Conservation (phyloP, 2,329 filamentous ascomycete species). For the Xylariaceae sp. region DNA sequence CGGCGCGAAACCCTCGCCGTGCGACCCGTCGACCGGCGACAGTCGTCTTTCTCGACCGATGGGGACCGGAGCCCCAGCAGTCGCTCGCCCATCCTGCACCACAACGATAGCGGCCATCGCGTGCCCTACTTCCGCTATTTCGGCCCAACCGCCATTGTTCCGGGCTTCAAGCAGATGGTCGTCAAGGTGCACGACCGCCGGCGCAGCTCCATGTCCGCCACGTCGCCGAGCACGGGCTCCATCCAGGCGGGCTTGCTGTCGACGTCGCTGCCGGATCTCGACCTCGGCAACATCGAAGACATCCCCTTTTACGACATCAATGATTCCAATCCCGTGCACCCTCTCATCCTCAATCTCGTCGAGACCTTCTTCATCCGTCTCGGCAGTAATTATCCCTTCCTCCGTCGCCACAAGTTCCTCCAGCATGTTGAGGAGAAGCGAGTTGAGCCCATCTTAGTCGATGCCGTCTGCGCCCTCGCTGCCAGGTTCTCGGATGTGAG, state of each 20-base stretch:
- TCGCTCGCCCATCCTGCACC: slow-evolving; percentile 44
- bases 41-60: slow-evolving; percentile 38
- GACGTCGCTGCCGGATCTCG: slow-evolving; percentile 40
- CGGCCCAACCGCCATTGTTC: slow-evolving; percentile 84
- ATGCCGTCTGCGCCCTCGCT: slow-evolving; percentile 76
- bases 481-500: slow-evolving; percentile 70
- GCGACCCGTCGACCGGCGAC: slow-evolving; percentile 29
- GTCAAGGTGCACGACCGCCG: slow-evolving; percentile 65
- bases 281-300: slow-evolving; percentile 44
- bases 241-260: slow-evolving; percentile 34
- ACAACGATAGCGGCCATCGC: slow-evolving; percentile 50
- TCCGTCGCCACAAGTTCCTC: slow-evolving; percentile 67
- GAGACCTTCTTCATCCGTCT: slow-evolving; percentile 77
- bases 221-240: slow-evolving; percentile 43
- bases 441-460: slow-evolving; percentile 78
- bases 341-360: slow-evolving; percentile 69
- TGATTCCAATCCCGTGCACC: slow-evolving; percentile 64
- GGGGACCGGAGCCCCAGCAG: slow-evolving; percentile 37
- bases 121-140: slow-evolving; percentile 91
- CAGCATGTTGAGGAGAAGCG: slow-evolving; percentile 74
- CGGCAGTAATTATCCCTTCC: slow-evolving; percentile 80
- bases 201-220: slow-evolving; percentile 54
- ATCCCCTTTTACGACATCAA: slow-evolving; percentile 72
- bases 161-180: slow-evolving; percentile 90
- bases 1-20: slow-evolving; percentile 22